Percentiles rank a stretch among this genome's conserved stretches.
Conservation (phyloP, 2,329 filamentous ascomycete species). For the Ceratocystiopsis minuta region DNA sequence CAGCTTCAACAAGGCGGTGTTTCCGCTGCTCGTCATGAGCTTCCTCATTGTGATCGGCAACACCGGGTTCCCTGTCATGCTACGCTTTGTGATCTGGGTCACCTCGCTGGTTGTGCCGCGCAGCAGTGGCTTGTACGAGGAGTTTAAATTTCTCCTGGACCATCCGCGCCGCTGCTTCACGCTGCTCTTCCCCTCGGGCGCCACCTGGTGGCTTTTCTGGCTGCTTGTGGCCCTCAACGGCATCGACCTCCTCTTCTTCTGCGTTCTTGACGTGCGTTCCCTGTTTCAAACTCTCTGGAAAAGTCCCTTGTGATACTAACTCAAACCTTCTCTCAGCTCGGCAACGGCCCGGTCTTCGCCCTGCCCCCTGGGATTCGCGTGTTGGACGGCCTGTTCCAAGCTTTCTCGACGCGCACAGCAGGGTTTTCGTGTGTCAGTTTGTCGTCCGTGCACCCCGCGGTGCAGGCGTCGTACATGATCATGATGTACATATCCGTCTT, state of each 20-base stretch:
- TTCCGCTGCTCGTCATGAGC: conserved; percentile 57
- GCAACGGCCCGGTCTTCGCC: conserved; percentile 47
- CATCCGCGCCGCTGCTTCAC: conserved; percentile 95
- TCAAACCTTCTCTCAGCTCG: conserved; percentile 43
- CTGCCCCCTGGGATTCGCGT: conserved; percentile 60
- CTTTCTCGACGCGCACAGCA: conserved; percentile 73
- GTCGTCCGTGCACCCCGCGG: conserved; percentile 63
- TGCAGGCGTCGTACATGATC: conserved; percentile 85
- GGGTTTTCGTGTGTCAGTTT: conserved; percentile 75
- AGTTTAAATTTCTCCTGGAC: conserved; percentile 76
- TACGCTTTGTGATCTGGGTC: conserved; percentile 83
- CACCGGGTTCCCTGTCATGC: conserved; percentile 86
- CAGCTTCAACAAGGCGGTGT: conserved; percentile 62
- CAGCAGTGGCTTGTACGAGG: conserved; percentile 64
- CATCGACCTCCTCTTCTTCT: conserved; percentile 76
- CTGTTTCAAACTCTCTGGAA: not conserved
- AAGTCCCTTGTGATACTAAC: not conserved
- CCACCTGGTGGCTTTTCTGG: conserved; percentile 92
- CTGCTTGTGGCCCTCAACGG: conserved; percentile 68
- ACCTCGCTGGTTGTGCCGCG: conserved; percentile 47
- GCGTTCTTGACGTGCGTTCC: conserved; percentile 64
- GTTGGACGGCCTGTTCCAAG: conserved; percentile 78
- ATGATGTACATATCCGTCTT: conserved; percentile 99
- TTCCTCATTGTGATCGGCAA: conserved; percentile 92
- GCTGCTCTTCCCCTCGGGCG: conserved; percentile 70